phyloP scores from a whole-genome alignment of 2,329 filamentous ascomycete species.

The Pyrenochaeta sp. region DNA sequence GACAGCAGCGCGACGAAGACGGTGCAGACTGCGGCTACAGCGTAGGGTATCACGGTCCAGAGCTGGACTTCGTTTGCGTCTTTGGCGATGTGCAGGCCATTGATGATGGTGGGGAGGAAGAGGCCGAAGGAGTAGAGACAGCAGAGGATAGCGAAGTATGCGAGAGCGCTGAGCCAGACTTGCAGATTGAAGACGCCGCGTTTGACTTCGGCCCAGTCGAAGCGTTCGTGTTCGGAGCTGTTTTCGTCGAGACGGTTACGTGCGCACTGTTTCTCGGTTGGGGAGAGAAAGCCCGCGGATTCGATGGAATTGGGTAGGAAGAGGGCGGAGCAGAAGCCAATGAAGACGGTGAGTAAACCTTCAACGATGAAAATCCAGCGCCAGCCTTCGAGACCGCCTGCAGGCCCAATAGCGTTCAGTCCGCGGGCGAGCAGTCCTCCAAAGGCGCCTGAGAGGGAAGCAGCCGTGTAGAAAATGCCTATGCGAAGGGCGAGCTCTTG shows the following conservation, averaged over 20 bases:
- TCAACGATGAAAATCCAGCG: slow-evolving; percentile 70
- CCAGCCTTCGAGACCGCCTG: slow-evolving; percentile 64
- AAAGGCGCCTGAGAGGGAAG: slow-evolving; percentile 70
- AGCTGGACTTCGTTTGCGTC: slow-evolving; percentile 66
- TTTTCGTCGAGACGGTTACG: slow-evolving; percentile 54
- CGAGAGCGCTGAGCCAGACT: slow-evolving; percentile 68
- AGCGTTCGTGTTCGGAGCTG: slow-evolving; percentile 52
- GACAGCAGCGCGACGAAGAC: slow-evolving; percentile 65
- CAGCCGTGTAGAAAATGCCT: slow-evolving; percentile 72
- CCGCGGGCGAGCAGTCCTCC: slow-evolving; percentile 69
- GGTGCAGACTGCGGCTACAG: slow-evolving; percentile 62
- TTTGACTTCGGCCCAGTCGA: slow-evolving; percentile 68
- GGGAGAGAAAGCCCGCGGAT: slow-evolving; percentile 62
- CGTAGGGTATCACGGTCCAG: slow-evolving; percentile 71
- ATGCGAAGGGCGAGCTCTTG: slow-evolving; percentile 69
- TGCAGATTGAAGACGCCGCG: slow-evolving; percentile 68
- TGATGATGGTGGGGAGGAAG: slow-evolving; percentile 71
- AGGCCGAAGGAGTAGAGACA: slow-evolving; percentile 70
- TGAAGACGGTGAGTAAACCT: slow-evolving; percentile 61
- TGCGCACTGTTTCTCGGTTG: slow-evolving; percentile 61
- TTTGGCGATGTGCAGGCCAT: slow-evolving; percentile 61
- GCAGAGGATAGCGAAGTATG: slow-evolving; percentile 66
- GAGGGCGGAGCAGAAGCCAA: slow-evolving; percentile 61
- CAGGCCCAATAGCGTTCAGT: slow-evolving; percentile 64
- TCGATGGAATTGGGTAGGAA: slow-evolving; percentile 64